phyloP scores from a whole-genome alignment of 371 early-diverging fungal genomes.

The Saksenaea oblongispora region DNA sequence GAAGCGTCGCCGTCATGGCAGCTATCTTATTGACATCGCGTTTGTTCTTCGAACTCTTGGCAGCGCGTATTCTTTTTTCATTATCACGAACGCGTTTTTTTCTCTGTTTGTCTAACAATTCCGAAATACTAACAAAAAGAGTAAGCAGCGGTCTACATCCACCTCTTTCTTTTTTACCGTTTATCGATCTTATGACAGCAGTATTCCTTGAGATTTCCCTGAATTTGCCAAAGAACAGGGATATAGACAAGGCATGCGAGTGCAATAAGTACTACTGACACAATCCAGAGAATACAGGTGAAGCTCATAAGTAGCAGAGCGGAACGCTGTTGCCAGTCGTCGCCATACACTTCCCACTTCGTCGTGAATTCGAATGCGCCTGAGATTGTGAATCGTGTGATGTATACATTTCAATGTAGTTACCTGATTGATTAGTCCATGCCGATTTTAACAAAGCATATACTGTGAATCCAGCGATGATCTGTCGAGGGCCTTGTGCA shows the following conservation, averaged over 20 bases:
- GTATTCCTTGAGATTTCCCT: slow-evolving; percentile 91
- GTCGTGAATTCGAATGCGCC: slow-evolving; percentile 26
- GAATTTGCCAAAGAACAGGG: slow-evolving; percentile 77
- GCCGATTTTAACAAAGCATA: slow-evolving; percentile 30
- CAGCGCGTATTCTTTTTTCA: slow-evolving; percentile 25
- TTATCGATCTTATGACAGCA: slow-evolving; percentile 92
- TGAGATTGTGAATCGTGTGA: neutral
- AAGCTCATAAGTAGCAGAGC: slow-evolving; percentile 56
- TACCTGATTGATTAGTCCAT: slow-evolving; percentile 30
- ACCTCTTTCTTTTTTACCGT: slow-evolving; percentile 59
- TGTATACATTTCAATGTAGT: neutral
- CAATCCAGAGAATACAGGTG: slow-evolving; percentile 67
- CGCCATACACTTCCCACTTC: slow-evolving; percentile 34
- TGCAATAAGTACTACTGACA: slow-evolving; percentile 57
- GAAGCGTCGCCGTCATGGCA: slow-evolving; percentile 10
- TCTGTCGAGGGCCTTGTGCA: slow-evolving; percentile 85
- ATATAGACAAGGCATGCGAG: slow-evolving; percentile 78
- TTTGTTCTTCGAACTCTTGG: slow-evolving; percentile 17
- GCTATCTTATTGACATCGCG: too few species aligned
- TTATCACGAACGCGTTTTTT: slow-evolving; percentile 27
- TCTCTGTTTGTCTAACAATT: slow-evolving; percentile 38
- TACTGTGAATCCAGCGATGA: slow-evolving; percentile 54
- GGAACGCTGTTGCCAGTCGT: slow-evolving; percentile 35
- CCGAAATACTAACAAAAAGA: slow-evolving; percentile 26
- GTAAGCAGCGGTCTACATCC: neutral